phyloP scores from a whole-genome alignment of 352 stramenopile genomes.

The Aphanomyces euteiches region DNA sequence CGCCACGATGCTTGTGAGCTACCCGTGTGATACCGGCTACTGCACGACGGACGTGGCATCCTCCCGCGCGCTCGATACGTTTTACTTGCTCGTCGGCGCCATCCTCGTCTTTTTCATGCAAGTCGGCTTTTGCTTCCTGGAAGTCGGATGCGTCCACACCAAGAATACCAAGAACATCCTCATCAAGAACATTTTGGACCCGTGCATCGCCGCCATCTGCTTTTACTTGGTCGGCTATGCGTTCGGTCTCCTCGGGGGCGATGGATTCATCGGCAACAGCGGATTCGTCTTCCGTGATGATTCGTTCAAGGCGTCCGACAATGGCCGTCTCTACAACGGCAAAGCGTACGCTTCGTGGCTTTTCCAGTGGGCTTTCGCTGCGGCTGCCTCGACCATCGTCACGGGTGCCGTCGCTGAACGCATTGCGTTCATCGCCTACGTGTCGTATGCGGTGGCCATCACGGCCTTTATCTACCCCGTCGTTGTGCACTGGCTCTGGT shows the following conservation, averaged over 20 bases:
- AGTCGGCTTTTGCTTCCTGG: conserved; percentile 62
- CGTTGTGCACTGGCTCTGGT: conserved; percentile 55
- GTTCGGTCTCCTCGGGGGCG: conserved; percentile 40
- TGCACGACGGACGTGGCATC: not conserved
- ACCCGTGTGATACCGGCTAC: not conserved
- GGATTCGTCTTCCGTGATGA: conserved; percentile 36
- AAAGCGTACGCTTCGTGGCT: conserved; percentile 48
- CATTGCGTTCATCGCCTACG: conserved; percentile 50
- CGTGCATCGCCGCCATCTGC: conserved; percentile 48
- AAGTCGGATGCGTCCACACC: conserved; percentile 50
- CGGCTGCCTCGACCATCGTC: conserved; percentile 63
- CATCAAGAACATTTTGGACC: conserved; percentile 74
- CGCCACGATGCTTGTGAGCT: not conserved
- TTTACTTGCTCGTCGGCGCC: conserved; percentile 40
- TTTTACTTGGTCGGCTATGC: conserved; percentile 63
- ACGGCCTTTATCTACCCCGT: conserved; percentile 68
- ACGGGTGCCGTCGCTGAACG: conserved; percentile 65
- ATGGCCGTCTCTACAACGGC: conserved; percentile 14
- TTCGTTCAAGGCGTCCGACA: conserved; percentile 1
- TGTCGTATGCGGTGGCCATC: conserved; percentile 53
- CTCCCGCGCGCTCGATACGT: conserved; percentile 23
- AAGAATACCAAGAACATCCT: conserved; percentile 73
- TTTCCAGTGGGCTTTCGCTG: conserved; percentile 71
- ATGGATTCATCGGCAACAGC: conserved; percentile 30
- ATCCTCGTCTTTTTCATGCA: conserved; percentile 64